phyloP scores from a whole-genome alignment of 345 rosid genomes.

The Eucalyptus paniculata region DNA sequence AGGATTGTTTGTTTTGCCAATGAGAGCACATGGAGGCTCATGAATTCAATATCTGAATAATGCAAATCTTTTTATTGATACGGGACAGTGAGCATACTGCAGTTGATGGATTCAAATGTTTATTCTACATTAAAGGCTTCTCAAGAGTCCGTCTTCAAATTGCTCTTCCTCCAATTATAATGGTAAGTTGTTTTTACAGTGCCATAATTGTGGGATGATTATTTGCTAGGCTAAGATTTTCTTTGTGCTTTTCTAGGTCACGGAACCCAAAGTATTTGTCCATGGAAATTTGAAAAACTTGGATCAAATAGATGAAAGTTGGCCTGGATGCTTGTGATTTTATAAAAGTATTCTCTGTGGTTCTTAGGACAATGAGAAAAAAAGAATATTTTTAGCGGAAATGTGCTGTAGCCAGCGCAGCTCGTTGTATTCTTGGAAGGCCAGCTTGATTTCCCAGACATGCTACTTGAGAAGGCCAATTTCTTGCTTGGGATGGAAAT shows the following conservation, averaged over 20 bases:
- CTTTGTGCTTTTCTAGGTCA: slow-evolving; percentile 25
- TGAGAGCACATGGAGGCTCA: background rate
- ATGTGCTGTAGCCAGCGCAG: background rate
- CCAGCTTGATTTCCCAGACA: background rate
- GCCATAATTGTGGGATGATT: background rate
- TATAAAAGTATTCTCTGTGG: background rate
- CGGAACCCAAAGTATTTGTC: slow-evolving; percentile 53
- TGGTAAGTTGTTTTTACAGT: slow-evolving; percentile 28
- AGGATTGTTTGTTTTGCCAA: background rate
- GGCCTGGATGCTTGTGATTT: slow-evolving; percentile 53
- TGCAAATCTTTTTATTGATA: background rate
- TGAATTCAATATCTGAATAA: background rate
- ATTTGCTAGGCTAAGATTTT: background rate
- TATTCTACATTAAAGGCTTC: slow-evolving; percentile 52
- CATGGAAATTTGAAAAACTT: slow-evolving; percentile 31
- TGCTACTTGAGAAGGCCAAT: background rate
- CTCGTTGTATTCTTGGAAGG: background rate
- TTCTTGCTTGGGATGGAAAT: background rate
- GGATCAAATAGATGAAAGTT: slow-evolving; percentile 16
- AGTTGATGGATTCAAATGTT: slow-evolving; percentile 66
- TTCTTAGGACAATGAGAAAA: background rate
- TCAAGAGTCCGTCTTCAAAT: slow-evolving; percentile 36
- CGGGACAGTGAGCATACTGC: slow-evolving; percentile 51
- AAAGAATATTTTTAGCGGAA: background rate
- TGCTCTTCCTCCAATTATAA: slow-evolving; percentile 39